phyloP scores from a whole-genome alignment of 1,139 yeast species.

The Martiniozyma asiatica region DNA sequence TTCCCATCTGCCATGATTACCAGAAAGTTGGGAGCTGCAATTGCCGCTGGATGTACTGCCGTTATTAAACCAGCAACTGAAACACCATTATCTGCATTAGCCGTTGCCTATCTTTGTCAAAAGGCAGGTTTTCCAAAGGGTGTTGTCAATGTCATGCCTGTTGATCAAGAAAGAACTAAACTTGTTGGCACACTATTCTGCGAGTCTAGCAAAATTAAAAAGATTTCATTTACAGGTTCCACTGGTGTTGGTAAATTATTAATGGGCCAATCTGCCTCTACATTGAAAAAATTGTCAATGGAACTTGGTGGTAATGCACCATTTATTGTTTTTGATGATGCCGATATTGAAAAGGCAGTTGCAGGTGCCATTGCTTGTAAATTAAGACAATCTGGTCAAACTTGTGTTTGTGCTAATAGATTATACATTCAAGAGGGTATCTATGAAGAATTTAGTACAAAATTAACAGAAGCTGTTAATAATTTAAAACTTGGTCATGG shows the following conservation, averaged over 20 bases:
- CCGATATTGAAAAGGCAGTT: conserved; percentile 68
- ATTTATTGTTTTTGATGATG: conserved; percentile 78
- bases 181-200: conserved; percentile 62
- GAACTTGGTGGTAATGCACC: conserved; percentile 97
- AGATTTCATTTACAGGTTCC: conserved; percentile 90
- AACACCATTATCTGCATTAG: conserved; percentile 81
- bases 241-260: conserved; percentile 74
- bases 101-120: conserved; percentile 60
- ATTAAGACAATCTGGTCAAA: conserved; percentile 71
- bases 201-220: conserved; percentile 57
- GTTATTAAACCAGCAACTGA: conserved; percentile 87
- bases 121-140: conserved; percentile 86
- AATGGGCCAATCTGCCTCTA: conserved; percentile 68
- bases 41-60: conserved; percentile 90
- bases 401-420: conserved; percentile 78
- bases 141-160: conserved; percentile 53
- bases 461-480: conserved; percentile 41
- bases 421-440: conserved; percentile 56
- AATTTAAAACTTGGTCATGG: conserved; percentile 66
- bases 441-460: conserved; percentile 45
- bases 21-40: conserved; percentile 82
- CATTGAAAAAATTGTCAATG: conserved; percentile 74
- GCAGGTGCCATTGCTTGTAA: conserved; percentile 59
- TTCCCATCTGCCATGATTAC: conserved; percentile 95
- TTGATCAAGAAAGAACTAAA: conserved; percentile 41